phyloP scores from a whole-genome alignment of 495 filamentous ascomycete species.

The Acidomyces sp. region DNA sequence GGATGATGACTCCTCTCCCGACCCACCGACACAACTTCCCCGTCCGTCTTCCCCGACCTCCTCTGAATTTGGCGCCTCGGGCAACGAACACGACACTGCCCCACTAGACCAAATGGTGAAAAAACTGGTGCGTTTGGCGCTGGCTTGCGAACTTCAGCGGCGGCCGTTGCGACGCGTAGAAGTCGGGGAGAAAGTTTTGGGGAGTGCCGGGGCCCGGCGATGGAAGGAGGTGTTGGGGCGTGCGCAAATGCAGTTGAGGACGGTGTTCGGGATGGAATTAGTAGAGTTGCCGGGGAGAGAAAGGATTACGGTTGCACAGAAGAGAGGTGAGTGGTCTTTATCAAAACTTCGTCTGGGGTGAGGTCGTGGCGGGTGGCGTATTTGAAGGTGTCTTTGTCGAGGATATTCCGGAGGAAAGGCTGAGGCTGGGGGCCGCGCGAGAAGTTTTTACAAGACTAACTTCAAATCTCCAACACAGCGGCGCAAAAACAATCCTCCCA shows the following conservation, averaged over 20 bases:
- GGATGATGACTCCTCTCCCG: constrained; percentile 3
- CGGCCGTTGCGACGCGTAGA: constrained; percentile 62
- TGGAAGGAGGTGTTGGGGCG: constrained; percentile 32
- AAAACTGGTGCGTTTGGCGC: constrained; percentile 77
- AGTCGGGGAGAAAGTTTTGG: constrained; percentile 56
- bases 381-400: too few relatives aligned
- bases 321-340: constrained; percentile 46
- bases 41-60: neutral
- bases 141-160: constrained; percentile 80
- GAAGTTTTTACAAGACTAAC: too few relatives aligned
- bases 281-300: constrained; percentile 66
- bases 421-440: too few relatives aligned
- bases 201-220: constrained; percentile 20
- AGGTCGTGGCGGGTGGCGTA: too few relatives aligned
- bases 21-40: constrained; percentile 17
- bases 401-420: too few relatives aligned
- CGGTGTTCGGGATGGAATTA: constrained; percentile 76
- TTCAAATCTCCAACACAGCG: constrained; percentile 28
- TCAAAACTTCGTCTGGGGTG: too few relatives aligned
- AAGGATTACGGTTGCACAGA: constrained; percentile 61
- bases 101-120: constrained; percentile 57
- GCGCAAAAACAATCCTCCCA: constrained; percentile 29
- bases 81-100: neutral
- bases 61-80: constrained; percentile 4
- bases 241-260: constrained; percentile 37